Evolutionary conservation across 1,284 basidiomycete genomes (phyloP).

Genomic region (Salmacisia buchloeana): DNA sequence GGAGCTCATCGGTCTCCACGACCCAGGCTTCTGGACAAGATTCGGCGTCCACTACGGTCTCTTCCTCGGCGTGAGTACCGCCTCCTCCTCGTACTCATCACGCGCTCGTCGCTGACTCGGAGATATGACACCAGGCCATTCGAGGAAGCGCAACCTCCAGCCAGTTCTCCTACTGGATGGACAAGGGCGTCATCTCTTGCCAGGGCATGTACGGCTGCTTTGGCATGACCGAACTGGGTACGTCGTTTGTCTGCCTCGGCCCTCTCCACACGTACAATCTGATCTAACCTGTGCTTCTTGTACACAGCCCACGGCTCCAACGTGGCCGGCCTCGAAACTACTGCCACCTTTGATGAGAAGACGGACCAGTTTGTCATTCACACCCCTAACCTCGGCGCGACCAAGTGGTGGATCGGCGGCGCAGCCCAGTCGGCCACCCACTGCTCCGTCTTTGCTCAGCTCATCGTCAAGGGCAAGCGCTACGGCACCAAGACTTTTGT

Average conservation of each 20-base stretch:
- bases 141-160: slow-evolving; percentile 44
- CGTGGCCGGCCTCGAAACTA: slow-evolving; percentile 60
- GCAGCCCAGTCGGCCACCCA: slow-evolving; percentile 60
- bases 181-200: slow-evolving; percentile 56
- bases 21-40: slow-evolving; percentile 58
- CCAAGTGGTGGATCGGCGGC: slow-evolving; percentile 56
- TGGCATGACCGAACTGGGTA: slow-evolving; percentile 56
- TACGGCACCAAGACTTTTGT: slow-evolving; percentile 61
- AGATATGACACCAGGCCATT: slow-evolving; percentile 19
- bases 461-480: slow-evolving; percentile 57
- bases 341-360: slow-evolving; percentile 57
- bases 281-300: not conserved
- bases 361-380: slow-evolving; percentile 60
- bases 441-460: slow-evolving; percentile 58
- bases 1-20: slow-evolving; percentile 54
- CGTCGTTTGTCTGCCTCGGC: not conserved
- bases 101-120: slow-evolving; percentile 17
- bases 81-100: not conserved
- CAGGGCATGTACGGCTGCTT: slow-evolving; percentile 60
- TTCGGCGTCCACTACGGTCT: slow-evolving; percentile 59
- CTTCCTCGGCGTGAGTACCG: slow-evolving; percentile 52
- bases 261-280: slow-evolving; percentile 17
- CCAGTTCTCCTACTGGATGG: slow-evolving; percentile 57
- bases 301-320: slow-evolving; percentile 56
- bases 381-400: slow-evolving; percentile 52